These are phyloP conservation scores for Pichia sp. DNA, from an alignment of 1,139 yeast species.

Conservation along the genomic window DNA sequence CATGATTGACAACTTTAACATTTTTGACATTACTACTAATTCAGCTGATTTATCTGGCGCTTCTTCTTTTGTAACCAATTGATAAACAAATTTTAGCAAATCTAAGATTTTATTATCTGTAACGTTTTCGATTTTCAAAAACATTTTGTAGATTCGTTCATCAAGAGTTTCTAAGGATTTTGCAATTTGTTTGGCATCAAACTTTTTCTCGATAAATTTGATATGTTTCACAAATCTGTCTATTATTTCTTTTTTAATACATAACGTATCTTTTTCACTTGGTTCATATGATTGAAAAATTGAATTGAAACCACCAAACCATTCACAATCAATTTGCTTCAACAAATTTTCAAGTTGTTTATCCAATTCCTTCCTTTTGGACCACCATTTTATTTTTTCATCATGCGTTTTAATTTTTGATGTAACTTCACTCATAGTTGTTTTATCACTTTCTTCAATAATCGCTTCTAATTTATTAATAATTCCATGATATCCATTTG, in stretches of 20 bases:
- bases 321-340: conserved; percentile 51
- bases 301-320: conserved; percentile 82
- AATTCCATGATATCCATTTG: conserved; percentile 44
- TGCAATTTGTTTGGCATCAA: not conserved
- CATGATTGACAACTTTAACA: not conserved
- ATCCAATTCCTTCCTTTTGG: conserved; percentile 57
- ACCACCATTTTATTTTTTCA: conserved; percentile 77
- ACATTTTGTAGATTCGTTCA: conserved; percentile 36
- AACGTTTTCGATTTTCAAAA: conserved; percentile 42
- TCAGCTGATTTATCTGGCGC: not conserved
- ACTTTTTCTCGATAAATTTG: not conserved
- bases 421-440: conserved; percentile 52
- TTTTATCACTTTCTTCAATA: conserved; percentile 52
- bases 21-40: not conserved
- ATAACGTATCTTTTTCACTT: conserved; percentile 28
- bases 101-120: conserved; percentile 48
- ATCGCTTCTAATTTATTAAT: conserved; percentile 41
- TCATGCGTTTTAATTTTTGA: conserved; percentile 48
- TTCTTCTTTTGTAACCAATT: conserved; percentile 33
- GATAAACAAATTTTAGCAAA: conserved; percentile 55
- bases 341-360: conserved; percentile 47
- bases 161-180: not conserved
- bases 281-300: conserved; percentile 39
- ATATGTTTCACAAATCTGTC: conserved; percentile 23
- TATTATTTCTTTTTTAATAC: conserved; percentile 32